Percentiles rank a stretch among this genome's conserved stretches.
Conservation (phyloP, 2,329 filamentous ascomycete genomes). For the Pestalotiopsis sp. region DNA sequence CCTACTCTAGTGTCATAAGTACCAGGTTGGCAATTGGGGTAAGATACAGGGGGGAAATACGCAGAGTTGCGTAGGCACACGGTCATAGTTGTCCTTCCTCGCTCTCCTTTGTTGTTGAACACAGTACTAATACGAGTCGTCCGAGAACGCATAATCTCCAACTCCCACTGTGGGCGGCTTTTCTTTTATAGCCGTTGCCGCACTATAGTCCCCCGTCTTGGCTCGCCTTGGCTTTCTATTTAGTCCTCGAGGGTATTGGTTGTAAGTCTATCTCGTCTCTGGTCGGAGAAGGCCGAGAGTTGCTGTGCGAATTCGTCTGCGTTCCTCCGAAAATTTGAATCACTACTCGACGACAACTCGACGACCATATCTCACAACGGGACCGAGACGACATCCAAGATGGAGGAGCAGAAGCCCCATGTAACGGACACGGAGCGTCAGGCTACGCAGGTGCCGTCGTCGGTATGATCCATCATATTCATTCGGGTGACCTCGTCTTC, state of each 20-base stretch:
- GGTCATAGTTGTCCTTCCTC: not conserved
- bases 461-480: not conserved
- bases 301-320: not conserved
- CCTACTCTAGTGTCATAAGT: not conserved
- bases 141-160: not conserved
- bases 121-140: not conserved
- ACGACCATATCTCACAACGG: not conserved
- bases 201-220: not conserved
- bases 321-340: not conserved
- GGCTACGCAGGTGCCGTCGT: not conserved
- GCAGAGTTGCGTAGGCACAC: not conserved
- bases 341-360: not conserved
- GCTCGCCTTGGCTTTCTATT: not conserved
- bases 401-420: not conserved
- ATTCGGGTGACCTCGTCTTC: not conserved
- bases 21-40: not conserved
- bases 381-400: not conserved
- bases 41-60: not conserved
- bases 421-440: not conserved
- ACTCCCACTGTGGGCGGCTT: not conserved
- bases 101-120: not conserved
- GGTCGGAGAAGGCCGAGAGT: not conserved
- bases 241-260: not conserved
- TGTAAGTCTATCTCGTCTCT: not conserved
- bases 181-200: not conserved